Evolutionary conservation across 208 protist species (phyloP).

Genomic region (Leishmania mexicana): DNA sequence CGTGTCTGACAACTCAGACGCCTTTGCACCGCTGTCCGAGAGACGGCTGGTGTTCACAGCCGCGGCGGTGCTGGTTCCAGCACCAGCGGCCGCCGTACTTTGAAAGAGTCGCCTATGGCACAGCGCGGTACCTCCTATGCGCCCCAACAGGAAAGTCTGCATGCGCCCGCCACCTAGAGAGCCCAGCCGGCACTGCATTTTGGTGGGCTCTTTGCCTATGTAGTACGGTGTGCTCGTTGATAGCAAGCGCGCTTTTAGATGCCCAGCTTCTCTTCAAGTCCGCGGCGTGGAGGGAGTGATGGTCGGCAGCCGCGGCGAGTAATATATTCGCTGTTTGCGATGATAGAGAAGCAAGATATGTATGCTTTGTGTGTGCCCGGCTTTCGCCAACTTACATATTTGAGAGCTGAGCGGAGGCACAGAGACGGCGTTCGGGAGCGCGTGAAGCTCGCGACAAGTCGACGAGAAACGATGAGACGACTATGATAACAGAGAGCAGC

Average conservation of each 20-base stretch:
- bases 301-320: not conserved
- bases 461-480: not conserved
- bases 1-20: slow-evolving; percentile 6
- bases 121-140: not conserved
- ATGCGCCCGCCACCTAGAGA: not conserved
- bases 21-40: not conserved
- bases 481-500: not conserved
- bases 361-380: not conserved
- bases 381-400: no score
- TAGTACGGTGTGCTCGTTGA: not conserved
- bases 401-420: no score
- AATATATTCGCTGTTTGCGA: slow-evolving; percentile 3
- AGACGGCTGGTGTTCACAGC: not conserved
- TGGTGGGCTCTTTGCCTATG: not conserved
- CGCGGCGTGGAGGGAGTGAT: not conserved
- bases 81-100: slow-evolving; percentile 1
- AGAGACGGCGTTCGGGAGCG: no score
- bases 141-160: not conserved
- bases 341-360: slow-evolving; percentile 2
- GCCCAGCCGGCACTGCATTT: slow-evolving; percentile 23
- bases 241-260: not conserved
- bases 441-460: not conserved
- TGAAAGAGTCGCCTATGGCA: slow-evolving; percentile 13
- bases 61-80: not conserved
- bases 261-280: not conserved